Evolutionary conservation across 2,329 filamentous ascomycete genomes (phyloP), one percentile per base, ranked within the genome.

Genomic region (Cercospora citrullina): DNA sequence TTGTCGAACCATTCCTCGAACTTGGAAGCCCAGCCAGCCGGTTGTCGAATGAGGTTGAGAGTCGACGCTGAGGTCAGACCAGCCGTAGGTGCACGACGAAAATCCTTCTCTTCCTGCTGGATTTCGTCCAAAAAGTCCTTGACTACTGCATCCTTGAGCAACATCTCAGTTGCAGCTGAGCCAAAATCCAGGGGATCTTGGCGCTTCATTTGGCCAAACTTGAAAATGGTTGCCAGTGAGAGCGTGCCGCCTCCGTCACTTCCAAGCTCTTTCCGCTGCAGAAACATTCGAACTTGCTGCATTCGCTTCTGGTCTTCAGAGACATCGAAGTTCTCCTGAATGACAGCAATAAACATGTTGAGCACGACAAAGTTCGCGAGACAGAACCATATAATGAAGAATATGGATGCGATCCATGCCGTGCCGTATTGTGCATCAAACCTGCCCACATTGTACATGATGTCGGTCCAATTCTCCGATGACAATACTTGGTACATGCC

Each of bases 261-360:
- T 26, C 90, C 91, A 33, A 97, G 84, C 75, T 98, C 94, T 77
- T 94, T 96, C 73, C 94, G 89, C 76, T 96, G 92, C 55, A 99
- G 83, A 75, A 98, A 99, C 1, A 94, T 92, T 76, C 94, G 94
- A 69, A 99, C 94, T 80, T 99, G 96, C 78, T 98, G 93, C 69
- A 98, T 82, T 21, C 96, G 93, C 81, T 99, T 99, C 79, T 98
- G 94, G 77, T 99, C 96, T 78, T 99, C 95, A 3, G 94, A 96
- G 28, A 99, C 93, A 80, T 99, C 95, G 78, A 99, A 99, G 76
- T 97, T 99, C 78, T 99, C 95, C 79, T 99, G 95, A 72, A 99
- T 99, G 81, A 99, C 95, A 84, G 95, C 95, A 91, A 99, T 98
- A 84, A 99, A 99, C 95, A 99, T 99, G 77, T 98, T 99, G 82